Conservation (phyloP, 306 rosid species). For the Arachis stenosperma region DNA sequence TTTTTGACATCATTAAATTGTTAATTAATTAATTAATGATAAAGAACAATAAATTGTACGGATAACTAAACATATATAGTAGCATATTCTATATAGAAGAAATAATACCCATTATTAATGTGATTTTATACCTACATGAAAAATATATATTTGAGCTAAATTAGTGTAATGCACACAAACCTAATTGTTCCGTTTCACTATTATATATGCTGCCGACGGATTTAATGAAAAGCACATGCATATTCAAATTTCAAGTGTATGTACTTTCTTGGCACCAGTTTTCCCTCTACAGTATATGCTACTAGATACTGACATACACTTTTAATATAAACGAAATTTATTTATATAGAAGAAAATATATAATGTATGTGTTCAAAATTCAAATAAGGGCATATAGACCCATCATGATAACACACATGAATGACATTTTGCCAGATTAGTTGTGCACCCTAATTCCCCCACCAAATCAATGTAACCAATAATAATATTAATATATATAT, state of each 20-base stretch:
- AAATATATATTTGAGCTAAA: neutral
- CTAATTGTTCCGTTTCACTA: neutral
- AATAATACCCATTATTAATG: neutral
- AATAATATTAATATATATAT: neutral
- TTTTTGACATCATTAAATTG: too few relatives aligned
- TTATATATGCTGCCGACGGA: constrained; percentile 30
- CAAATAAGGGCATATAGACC: constrained; percentile 17
- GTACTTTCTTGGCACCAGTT: neutral
- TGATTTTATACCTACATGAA: neutral
- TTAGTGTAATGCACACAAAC: neutral
- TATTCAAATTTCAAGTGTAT: constrained; percentile 4
- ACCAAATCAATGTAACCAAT: constrained; percentile 26
- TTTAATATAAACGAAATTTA: neutral
- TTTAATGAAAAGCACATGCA: constrained; percentile 4
- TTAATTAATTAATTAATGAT: too few relatives aligned
- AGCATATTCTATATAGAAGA: neutral
- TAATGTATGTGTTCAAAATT: neutral
- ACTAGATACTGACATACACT: neutral
- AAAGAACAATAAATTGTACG: too few relatives aligned
- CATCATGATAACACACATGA: constrained; percentile 17
- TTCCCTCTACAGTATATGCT: neutral
- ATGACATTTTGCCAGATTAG: constrained; percentile 35
- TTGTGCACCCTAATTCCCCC: constrained; percentile 41
- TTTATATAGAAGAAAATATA: neutral
- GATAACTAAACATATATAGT: too few relatives aligned